These are phyloP conservation scores for Dryas alaskensis DNA, from an alignment of 306 rosid genomes.

Conservation along the genomic window DNA sequence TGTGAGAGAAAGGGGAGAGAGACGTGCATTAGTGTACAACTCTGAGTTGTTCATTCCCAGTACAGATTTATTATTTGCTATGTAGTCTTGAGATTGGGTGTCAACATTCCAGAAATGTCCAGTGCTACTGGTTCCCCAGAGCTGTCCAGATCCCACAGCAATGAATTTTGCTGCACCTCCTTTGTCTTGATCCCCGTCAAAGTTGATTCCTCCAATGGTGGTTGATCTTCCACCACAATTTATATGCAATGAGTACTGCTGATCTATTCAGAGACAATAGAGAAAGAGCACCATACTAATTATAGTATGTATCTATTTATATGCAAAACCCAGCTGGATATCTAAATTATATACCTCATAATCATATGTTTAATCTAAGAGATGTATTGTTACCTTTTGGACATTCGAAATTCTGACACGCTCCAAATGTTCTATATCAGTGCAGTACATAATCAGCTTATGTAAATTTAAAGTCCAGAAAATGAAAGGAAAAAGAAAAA, in stretches of 20 bases:
- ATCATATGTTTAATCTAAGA: neutral
- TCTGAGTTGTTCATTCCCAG: constrained; percentile 29
- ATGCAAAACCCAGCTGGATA: neutral
- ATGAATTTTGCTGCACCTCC: neutral
- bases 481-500: neutral
- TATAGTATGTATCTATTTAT: neutral
- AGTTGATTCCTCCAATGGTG: neutral
- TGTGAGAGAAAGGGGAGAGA: constrained; percentile 52
- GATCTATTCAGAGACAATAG: neutral
- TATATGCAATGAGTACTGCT: neutral
- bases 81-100: constrained; percentile 25
- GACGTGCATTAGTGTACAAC: constrained; percentile 50
- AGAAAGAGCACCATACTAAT: neutral
- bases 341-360: neutral
- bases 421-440: neutral
- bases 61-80: constrained; percentile 18
- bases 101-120: constrained; percentile 39
- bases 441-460: neutral
- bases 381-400: constrained; percentile 20
- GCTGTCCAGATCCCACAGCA: neutral
- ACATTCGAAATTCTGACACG: constrained; percentile 8
- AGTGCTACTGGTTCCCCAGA: constrained; percentile 55
- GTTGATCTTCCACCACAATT: constrained; percentile 3
- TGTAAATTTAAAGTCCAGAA: neutral
- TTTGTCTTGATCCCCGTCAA: neutral